Conservation (phyloP, 345 rosid species). For the Euphorbia lathyris region DNA sequence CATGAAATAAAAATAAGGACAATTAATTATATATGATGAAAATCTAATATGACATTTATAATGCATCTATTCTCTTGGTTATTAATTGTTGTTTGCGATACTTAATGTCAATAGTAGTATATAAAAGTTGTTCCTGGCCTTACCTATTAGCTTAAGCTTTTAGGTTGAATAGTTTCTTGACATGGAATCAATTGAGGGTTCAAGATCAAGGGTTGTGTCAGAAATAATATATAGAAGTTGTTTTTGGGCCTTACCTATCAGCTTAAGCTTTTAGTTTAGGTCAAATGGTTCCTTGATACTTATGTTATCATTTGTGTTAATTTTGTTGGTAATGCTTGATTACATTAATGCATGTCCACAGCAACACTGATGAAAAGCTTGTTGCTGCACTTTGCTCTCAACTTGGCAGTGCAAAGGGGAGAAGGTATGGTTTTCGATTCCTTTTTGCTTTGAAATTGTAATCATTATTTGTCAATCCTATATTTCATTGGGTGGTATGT, state of each 20-base stretch:
- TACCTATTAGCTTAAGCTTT: no score
- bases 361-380: constrained; percentile 93
- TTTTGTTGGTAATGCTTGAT: not conserved
- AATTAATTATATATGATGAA: not conserved
- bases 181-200: no score
- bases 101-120: constrained; percentile 1
- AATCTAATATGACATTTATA: not conserved
- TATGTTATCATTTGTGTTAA: constrained; percentile 3
- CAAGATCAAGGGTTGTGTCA: no score
- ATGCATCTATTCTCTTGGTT: not conserved
- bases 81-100: not conserved
- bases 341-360: constrained; percentile 32
- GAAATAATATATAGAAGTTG: no score
- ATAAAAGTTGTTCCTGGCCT: no score
- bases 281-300: no score
- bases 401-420: constrained; percentile 45
- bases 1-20: not conserved
- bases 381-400: constrained; percentile 86
- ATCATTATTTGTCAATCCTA: not conserved
- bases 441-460: not conserved
- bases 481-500: constrained; percentile 1
- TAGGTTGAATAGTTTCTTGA: no score
- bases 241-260: no score
- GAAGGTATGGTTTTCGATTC: constrained; percentile 43
- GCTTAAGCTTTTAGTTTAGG: no score